A percentile compares a stretch with the other conserved stretches of the same genome.
Conservation (phyloP, 176 grass and related monocot genomes). For the Pontederia paniculata region DNA sequence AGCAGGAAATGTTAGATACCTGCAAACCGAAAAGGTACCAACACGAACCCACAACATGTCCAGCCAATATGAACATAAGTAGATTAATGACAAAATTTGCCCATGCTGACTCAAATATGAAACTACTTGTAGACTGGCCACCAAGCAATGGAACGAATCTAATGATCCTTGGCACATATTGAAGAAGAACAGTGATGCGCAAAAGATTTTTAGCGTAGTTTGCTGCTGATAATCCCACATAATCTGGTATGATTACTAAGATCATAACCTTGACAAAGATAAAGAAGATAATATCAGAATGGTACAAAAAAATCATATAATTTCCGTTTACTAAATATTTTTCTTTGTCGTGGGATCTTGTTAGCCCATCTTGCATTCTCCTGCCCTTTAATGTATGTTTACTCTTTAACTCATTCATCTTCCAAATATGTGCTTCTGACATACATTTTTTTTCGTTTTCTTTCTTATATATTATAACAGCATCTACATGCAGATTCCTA, state of each 20-base stretch:
- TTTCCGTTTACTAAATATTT: no score
- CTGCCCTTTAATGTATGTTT: no score
- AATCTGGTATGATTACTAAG: constrained; percentile 71
- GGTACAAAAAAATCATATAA: no score
- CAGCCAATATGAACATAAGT: constrained; percentile 89
- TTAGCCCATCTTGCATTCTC: no score
- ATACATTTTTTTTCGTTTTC: no score
- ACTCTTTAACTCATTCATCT: no score
- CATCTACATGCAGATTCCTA: no score
- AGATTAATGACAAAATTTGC: constrained; percentile 95
- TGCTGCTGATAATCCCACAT: constrained; percentile 68
- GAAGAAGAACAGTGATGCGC: constrained; percentile 76
- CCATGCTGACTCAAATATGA: constrained; percentile 96
- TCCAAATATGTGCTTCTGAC: no score
- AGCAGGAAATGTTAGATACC: constrained; percentile 26
- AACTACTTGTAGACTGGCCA: constrained; percentile 84
- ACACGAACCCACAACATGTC: constrained; percentile 94
- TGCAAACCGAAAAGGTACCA: constrained; percentile 97
- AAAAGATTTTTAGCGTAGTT: constrained; percentile 91
- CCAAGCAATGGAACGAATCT: constrained; percentile 83
- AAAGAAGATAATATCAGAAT: not conserved
- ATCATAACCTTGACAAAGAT: constrained; percentile 74
- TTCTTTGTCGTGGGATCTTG: no score
- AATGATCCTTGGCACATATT: constrained; percentile 79
- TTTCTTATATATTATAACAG: no score